phyloP scores from a whole-genome alignment of 805 yeast genomes.

The Komagataella kurtzmanii region DNA sequence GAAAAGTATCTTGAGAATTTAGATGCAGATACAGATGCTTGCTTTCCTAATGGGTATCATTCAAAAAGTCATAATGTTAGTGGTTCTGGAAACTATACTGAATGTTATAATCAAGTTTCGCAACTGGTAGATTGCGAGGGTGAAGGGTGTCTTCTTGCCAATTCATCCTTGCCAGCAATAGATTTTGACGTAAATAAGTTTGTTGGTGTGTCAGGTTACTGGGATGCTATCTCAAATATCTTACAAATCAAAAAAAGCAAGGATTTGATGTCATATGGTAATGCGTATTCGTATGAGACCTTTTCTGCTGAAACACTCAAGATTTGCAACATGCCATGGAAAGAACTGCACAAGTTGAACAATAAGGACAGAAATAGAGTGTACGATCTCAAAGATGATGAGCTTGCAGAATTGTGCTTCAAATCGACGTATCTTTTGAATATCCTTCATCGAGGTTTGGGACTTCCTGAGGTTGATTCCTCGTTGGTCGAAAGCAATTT shows the following conservation, averaged over 20 bases:
- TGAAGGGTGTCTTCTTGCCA: constrained; percentile 86
- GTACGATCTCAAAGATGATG: constrained; percentile 38
- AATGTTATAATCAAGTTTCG: constrained; percentile 57
- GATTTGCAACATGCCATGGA: constrained; percentile 75
- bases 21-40: constrained; percentile 50
- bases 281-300: constrained; percentile 65
- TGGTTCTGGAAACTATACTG: constrained; percentile 73
- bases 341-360: constrained; percentile 25
- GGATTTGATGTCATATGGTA: constrained; percentile 28
- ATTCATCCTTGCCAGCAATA: constrained; percentile 85
- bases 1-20: constrained; percentile 41
- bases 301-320: constrained; percentile 54
- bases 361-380: constrained; percentile 41
- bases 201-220: constrained; percentile 90
- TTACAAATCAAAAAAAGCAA: constrained; percentile 35
- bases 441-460: constrained; percentile 85
- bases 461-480: constrained; percentile 43
- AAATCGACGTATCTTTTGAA: constrained; percentile 91
- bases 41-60: constrained; percentile 59
- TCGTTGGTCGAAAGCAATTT: constrained; percentile 13
- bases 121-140: constrained; percentile 81
- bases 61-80: constrained; percentile 34
- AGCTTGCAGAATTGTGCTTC: constrained; percentile 71
- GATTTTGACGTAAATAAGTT: constrained; percentile 72
- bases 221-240: constrained; percentile 93